A percentile compares a stretch with the other conserved stretches of the same genome.
Evolutionary conservation across 768 basidiomycete species (phyloP).

Genomic region (Sporobolomyces phaffii): DNA sequence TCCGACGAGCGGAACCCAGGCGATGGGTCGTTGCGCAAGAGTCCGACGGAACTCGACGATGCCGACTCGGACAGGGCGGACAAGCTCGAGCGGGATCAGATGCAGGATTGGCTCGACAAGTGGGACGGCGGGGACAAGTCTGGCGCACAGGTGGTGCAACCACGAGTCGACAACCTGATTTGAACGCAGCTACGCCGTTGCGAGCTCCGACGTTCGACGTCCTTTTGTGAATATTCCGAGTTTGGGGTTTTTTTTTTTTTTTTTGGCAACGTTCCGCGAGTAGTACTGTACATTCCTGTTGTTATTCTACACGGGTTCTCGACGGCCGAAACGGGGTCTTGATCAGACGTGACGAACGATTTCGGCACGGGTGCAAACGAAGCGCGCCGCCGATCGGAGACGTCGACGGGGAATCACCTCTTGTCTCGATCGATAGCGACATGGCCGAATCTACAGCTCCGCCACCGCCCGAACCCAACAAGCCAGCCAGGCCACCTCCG

Average conservation of each 20-base stretch:
- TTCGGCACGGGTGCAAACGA: too few species aligned
- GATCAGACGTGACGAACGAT: too few species aligned
- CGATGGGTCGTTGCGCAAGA: not conserved
- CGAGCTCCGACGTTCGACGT: too few species aligned
- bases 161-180: not conserved
- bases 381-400: too few species aligned
- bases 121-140: constrained; percentile 4
- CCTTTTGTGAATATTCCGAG: too few species aligned
- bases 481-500: not conserved
- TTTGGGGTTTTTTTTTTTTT: too few species aligned
- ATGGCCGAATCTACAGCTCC: not conserved
- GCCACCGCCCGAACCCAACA: not conserved
- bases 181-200: not conserved
- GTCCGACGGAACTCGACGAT: not conserved
- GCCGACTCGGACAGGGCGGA: constrained; percentile 19
- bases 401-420: too few species aligned
- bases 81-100: constrained; percentile 53
- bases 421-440: too few species aligned
- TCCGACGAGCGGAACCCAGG: constrained; percentile 5
- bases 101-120: constrained; percentile 68
- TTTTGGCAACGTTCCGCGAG: too few species aligned
- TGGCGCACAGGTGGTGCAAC: not conserved
- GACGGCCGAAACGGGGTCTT: too few species aligned
- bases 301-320: too few species aligned
- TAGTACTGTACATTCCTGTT: too few species aligned